Evolutionary conservation across 202 grass and related monocot genomes (phyloP).

Genomic region (Digitaria exilis): DNA sequence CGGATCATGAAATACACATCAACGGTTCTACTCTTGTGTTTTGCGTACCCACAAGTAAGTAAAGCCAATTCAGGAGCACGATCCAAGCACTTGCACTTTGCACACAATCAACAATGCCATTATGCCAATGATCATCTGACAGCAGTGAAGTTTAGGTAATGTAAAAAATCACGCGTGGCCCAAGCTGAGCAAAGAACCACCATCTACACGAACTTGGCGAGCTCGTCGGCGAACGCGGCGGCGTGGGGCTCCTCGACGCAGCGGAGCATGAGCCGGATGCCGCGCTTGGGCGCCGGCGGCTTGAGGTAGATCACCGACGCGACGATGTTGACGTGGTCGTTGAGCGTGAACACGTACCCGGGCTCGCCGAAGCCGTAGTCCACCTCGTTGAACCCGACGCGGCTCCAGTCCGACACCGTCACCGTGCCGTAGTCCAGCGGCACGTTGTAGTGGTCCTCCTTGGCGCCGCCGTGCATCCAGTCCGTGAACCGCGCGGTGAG

Average conservation of each 20-base stretch:
- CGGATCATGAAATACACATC: no score
- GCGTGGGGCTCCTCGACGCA: slow-evolving; percentile 62
- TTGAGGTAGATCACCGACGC: slow-evolving; percentile 59
- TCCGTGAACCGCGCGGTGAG: slow-evolving; percentile 49
- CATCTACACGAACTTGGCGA: slow-evolving; percentile 51
- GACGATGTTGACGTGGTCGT: slow-evolving; percentile 65
- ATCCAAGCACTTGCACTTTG: neutral
- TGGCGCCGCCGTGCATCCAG: slow-evolving; percentile 55
- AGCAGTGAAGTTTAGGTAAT: neutral
- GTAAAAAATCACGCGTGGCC: neutral
- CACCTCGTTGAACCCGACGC: slow-evolving; percentile 89
- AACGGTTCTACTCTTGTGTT: no score
- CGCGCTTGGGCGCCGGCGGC: slow-evolving; percentile 54
- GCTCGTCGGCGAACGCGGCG: slow-evolving; percentile 41
- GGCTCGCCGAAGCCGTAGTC: slow-evolving; percentile 76
- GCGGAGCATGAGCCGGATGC: slow-evolving; percentile 63
- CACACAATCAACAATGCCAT: neutral
- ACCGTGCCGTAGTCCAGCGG: slow-evolving; percentile 75
- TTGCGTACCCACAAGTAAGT: no score
- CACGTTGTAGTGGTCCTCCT: slow-evolving; percentile 58
- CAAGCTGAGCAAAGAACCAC: neutral
- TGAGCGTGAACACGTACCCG: slow-evolving; percentile 65
- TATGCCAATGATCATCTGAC: neutral
- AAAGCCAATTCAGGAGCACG: no score
- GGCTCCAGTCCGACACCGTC: slow-evolving; percentile 67